phyloP scores from a whole-genome alignment of 1,284 basidiomycete genomes.

The Filobasidium uniguttulatum region DNA sequence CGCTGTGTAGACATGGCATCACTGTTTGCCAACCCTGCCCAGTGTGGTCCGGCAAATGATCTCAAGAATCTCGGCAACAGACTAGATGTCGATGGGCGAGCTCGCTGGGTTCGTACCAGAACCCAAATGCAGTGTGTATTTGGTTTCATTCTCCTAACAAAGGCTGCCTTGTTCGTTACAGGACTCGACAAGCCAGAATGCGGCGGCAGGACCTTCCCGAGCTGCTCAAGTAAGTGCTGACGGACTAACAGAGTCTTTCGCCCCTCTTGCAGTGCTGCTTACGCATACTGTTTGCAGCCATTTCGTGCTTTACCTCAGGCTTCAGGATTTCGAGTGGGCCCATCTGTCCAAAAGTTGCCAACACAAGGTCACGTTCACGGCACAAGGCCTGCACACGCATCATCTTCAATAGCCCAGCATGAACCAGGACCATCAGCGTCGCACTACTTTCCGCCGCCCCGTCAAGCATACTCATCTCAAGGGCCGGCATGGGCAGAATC shows the following conservation, averaged over 20 bases:
- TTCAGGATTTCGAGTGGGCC: neutral
- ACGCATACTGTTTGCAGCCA: neutral
- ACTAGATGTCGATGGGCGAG: slow-evolving; percentile 8
- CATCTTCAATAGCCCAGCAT: too few species aligned
- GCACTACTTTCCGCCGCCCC: too few species aligned
- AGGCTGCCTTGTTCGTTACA: neutral
- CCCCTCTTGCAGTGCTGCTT: too few species aligned
- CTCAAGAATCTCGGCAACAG: slow-evolving; percentile 8
- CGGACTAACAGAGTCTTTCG: neutral
- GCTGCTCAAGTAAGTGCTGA: neutral
- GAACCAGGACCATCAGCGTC: too few species aligned
- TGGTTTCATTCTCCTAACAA: neutral
- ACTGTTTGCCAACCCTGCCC: slow-evolving; percentile 4
- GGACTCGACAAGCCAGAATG: neutral
- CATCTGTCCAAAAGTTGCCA: too few species aligned
- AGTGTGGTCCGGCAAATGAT: slow-evolving; percentile 13
- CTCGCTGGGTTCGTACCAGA: slow-evolving; percentile 1
- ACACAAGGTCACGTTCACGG: too few species aligned
- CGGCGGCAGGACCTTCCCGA: neutral
- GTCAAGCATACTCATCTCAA: too few species aligned
- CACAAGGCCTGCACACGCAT: too few species aligned
- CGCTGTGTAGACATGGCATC: slow-evolving; percentile 9
- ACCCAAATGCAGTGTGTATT: neutral
- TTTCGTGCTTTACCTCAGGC: neutral
- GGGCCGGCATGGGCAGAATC: too few species aligned